Percentiles rank a stretch among this genome's conserved stretches.
phyloP scores from a whole-genome alignment of 441 rosid genomes.

The Adansonia madagascariensis region DNA sequence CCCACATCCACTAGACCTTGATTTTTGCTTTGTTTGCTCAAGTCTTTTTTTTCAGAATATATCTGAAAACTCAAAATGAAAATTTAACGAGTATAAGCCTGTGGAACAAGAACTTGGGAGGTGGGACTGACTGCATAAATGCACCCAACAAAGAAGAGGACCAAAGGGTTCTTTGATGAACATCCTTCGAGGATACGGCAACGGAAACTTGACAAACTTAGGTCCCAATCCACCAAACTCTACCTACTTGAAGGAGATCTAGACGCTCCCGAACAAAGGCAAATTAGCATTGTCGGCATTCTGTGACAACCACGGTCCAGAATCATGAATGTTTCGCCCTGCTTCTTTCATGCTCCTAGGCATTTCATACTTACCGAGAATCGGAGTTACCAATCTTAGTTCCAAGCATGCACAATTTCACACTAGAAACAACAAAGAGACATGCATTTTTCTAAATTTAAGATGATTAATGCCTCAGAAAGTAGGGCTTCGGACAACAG shows the following conservation, averaged over 20 bases:
- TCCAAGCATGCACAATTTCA: no score
- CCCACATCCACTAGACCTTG: no score
- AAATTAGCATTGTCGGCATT: no score
- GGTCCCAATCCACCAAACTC: not conserved
- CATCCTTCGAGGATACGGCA: not conserved
- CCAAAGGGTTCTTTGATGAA: not conserved
- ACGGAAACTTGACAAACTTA: not conserved
- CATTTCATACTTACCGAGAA: no score
- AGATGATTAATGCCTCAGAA: not conserved
- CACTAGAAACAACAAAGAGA: not conserved
- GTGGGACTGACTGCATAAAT: not conserved
- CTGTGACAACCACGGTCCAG: no score
- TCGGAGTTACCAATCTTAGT: no score
- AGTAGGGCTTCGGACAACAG: not conserved
- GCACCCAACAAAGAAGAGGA: not conserved
- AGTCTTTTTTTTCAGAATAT: not conserved
- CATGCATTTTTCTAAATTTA: not conserved
- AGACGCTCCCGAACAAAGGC: no score
- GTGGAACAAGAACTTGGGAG: not conserved
- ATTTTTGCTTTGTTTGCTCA: not conserved
- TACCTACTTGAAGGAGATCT: not conserved
- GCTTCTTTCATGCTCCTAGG: no score
- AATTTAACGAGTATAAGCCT: not conserved
- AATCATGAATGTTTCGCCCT: no score
- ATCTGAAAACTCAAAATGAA: not conserved